Base-by-base conservation (phyloP, 2,329 filamentous ascomycete genomes). In the Aureobasidium sp. region DNA sequence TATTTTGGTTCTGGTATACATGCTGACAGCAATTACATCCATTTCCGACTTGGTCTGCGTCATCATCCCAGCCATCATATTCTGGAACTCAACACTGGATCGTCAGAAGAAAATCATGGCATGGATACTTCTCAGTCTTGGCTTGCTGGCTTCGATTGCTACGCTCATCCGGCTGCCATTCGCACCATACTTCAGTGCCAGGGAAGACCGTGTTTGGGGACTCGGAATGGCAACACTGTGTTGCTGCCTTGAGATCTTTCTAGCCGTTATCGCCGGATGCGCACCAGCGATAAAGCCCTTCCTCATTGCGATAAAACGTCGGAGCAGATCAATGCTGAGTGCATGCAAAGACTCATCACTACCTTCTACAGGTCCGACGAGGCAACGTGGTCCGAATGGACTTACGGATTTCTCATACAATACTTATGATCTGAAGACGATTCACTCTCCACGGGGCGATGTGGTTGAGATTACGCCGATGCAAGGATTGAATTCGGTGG, bases 361-460 rank as follows among this genome's bases (percentile, higher is more conserved):
- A 9, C 50, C 50, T 10, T 36, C 50, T 4, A 15, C 31, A 25
- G 23, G 10, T 23, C 4, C 50, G 6, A 20, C 27, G 8, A 33
- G 18, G 40, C 9, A 8, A 9, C 13, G 38, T 40, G n/a, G 7
- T 36, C 29, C 3, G 1, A 18, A 16, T 16, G 36, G 40, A 33
- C 31, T 59, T 2, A 40, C 55, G 15, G 29, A n/a, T 20, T 59
- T 59, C 20, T 47, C 55, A 16, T 59, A 47, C 42, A 59, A 59
- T 20, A 59, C 55, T 25, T 3, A 6, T 2, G 55, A 59, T 43
- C 55, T 59, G 25, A 47, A 59, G 15, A 36, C n/a, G 1, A 38
- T 59, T 11, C 55, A 47, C 10, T 59, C 55, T 3, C 55, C 55
- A 15, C 31, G 55, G 36, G 55, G 55, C 9, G 42, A 59, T 20